A percentile compares a stretch with the other conserved stretches of the same genome.
These are phyloP conservation scores for Micractinium conductrix DNA, from an alignment of 139 green algal genomes.

Conservation along the genomic window DNA sequence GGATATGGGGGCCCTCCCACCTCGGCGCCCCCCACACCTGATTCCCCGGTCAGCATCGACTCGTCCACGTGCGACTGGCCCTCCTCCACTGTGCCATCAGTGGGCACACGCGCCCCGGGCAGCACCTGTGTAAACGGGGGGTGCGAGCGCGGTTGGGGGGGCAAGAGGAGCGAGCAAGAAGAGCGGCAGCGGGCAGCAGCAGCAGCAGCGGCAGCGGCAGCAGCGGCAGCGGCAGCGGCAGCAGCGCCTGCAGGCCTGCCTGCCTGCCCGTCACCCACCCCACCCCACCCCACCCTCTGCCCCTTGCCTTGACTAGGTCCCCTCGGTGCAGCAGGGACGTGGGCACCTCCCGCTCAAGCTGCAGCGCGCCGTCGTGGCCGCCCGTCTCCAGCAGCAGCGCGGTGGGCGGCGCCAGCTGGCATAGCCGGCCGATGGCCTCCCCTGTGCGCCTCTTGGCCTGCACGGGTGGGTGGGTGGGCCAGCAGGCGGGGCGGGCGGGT, in stretches of 20 bases:
- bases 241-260: no score
- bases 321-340: slow-evolving; percentile 83
- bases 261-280: neutral
- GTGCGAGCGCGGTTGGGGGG: neutral
- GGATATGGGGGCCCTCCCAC: no score
- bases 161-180: neutral
- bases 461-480: neutral
- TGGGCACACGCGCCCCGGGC: slow-evolving; percentile 84
- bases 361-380: slow-evolving; percentile 42
- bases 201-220: neutral
- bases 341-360: slow-evolving; percentile 72
- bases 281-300: neutral
- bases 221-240: no score
- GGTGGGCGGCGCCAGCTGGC: slow-evolving; percentile 77
- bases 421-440: slow-evolving; percentile 83
- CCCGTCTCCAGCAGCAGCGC: slow-evolving; percentile 79
- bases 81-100: slow-evolving; percentile 86
- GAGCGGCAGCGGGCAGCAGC: no score
- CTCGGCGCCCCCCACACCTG: slow-evolving; percentile 29
- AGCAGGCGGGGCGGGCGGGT: neutral
- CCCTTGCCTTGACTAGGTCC: slow-evolving; percentile 84
- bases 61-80: slow-evolving; percentile 91
- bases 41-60: slow-evolving; percentile 96
- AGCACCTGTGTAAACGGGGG: no score
- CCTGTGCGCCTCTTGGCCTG: slow-evolving; percentile 81